These are phyloP conservation scores for Lipomyces oligophaga DNA, from an alignment of 805 yeast species.

Conservation along the genomic window DNA sequence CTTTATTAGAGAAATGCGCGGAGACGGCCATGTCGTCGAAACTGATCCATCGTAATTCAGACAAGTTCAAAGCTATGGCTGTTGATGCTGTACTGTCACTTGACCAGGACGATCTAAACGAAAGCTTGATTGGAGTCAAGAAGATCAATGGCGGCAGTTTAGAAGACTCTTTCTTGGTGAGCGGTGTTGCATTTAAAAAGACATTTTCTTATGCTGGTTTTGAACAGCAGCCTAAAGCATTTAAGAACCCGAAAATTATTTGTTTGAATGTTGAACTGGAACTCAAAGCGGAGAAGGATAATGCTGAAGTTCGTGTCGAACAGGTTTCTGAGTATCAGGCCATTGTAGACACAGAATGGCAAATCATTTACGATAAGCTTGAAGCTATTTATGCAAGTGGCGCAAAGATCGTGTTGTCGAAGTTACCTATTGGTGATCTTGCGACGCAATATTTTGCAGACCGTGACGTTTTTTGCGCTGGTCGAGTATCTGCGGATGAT, in stretches of 20 bases:
- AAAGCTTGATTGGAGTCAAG: constrained; percentile 86
- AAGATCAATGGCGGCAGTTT: constrained; percentile 94
- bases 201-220: constrained; percentile 98
- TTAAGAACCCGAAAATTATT: constrained; percentile 74
- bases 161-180: constrained; percentile 83
- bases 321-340: constrained; percentile 92
- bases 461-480: constrained; percentile 94
- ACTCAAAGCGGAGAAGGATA: constrained; percentile 96
- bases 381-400: constrained; percentile 80
- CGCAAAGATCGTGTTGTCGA: constrained; percentile 87
- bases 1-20: constrained; percentile 84
- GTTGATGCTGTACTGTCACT: constrained; percentile 90
- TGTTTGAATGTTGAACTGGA: constrained; percentile 89
- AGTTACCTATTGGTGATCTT: constrained; percentile 94
- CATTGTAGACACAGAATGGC: constrained; percentile 99
- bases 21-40: constrained; percentile 97
- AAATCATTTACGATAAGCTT: constrained; percentile 80
- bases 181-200: constrained; percentile 96
- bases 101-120: constrained; percentile 82
- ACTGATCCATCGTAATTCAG: constrained; percentile 79
- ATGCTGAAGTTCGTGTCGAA: constrained; percentile 95
- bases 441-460: constrained; percentile 99
- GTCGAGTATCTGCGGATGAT: constrained; percentile 84
- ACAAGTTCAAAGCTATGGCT: constrained; percentile 90
- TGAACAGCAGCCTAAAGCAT: constrained; percentile 94